Conservation (phyloP, 805 yeast species). For the Nakazawaea ambrosiae region DNA sequence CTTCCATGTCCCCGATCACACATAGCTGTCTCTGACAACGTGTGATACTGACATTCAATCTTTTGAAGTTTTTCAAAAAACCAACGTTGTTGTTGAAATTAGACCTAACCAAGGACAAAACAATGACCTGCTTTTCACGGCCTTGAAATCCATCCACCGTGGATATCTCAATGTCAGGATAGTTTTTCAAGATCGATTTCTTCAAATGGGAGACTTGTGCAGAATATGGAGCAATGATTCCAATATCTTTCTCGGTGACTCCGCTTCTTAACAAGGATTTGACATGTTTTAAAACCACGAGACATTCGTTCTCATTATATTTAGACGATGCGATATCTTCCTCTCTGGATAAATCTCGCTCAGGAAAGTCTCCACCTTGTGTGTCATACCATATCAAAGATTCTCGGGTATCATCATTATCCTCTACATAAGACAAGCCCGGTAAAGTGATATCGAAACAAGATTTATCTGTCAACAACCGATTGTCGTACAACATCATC, state of each 20-base stretch:
- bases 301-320: constrained; percentile 71
- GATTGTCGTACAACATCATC: constrained; percentile 50
- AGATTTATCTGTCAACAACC: constrained; percentile 53
- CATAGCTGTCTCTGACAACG: constrained; percentile 82
- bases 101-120: constrained; percentile 76
- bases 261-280: constrained; percentile 42
- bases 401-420: constrained; percentile 46
- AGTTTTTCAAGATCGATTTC: constrained; percentile 27
- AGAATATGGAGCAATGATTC: constrained; percentile 84
- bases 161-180: constrained; percentile 60
- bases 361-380: constrained; percentile 80
- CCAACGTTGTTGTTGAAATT: constrained; percentile 71
- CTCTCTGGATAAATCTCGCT: constrained; percentile 34
- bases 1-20: constrained; percentile 80
- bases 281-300: constrained; percentile 53
- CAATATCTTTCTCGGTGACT: constrained; percentile 53
- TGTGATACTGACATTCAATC: constrained; percentile 91
- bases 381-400: constrained; percentile 85
- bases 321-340: constrained; percentile 41
- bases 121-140: constrained; percentile 82
- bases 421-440: constrained; percentile 46
- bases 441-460: constrained; percentile 45
- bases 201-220: constrained; percentile 74
- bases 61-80: constrained; percentile 67
- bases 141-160: constrained; percentile 98